phyloP scores from a whole-genome alignment of 1,139 yeast species.

The Candida pseudoviswanathii region DNA sequence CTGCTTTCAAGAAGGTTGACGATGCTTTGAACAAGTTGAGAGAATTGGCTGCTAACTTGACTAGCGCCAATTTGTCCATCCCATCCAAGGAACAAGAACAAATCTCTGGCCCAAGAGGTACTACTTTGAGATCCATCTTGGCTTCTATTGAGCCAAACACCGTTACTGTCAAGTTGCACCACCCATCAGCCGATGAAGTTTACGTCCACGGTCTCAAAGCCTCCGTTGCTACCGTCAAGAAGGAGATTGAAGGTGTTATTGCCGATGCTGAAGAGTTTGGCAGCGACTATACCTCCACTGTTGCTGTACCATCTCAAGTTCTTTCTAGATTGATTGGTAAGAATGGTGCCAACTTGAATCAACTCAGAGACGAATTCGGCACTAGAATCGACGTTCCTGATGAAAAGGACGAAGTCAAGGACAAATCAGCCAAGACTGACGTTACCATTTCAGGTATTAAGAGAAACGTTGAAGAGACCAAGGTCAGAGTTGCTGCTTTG shows the following conservation, averaged over 20 bases:
- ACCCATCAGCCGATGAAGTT: constrained; percentile 54
- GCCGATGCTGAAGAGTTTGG: constrained; percentile 67
- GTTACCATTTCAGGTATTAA: constrained; percentile 75
- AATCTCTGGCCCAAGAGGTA: constrained; percentile 58
- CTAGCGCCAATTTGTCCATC: constrained; percentile 53
- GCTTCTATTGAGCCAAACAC: constrained; percentile 39
- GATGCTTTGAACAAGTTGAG: constrained; percentile 58
- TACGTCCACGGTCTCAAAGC: constrained; percentile 61
- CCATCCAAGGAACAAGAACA: constrained; percentile 58
- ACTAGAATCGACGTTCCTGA: constrained; percentile 69
- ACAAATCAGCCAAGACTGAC: constrained; percentile 51
- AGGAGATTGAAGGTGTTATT: constrained; percentile 56
- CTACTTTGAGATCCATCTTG: constrained; percentile 57
- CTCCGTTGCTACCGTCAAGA: constrained; percentile 55
- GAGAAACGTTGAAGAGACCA: constrained; percentile 77
- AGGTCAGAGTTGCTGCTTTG: constrained; percentile 55
- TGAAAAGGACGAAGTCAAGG: constrained; percentile 28
- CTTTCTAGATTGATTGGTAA: constrained; percentile 87
- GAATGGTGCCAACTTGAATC: constrained; percentile 73
- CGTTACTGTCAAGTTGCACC: constrained; percentile 45
- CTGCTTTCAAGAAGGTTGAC: constrained; percentile 39
- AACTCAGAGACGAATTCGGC: constrained; percentile 75
- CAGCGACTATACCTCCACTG: constrained; percentile 55
- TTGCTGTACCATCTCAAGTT: constrained; percentile 65
- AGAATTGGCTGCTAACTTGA: constrained; percentile 56